These are phyloP conservation scores for Botryobasidium botryosum DNA, from an alignment of 768 basidiomycete species.

Conservation along the genomic window DNA sequence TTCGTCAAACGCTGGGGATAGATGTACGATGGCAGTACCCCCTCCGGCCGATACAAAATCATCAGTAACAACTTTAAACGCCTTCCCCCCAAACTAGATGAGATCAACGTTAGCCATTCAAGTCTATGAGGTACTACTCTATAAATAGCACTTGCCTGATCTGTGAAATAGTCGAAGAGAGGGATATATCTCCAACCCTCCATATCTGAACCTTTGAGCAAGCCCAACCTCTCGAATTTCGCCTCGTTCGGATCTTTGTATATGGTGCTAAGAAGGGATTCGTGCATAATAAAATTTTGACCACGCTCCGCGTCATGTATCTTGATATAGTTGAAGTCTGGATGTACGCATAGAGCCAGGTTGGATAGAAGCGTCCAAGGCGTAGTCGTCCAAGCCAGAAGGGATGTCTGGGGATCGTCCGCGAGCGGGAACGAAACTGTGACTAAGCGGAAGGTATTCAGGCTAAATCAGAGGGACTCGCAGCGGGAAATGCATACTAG, in stretches of 20 bases:
- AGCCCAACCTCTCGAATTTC: conserved; percentile 79
- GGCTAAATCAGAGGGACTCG: neutral
- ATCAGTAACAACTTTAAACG: conserved; percentile 78
- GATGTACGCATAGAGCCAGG: conserved; percentile 87
- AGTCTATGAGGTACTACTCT: neutral
- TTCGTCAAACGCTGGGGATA: conserved; percentile 95
- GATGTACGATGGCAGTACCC: conserved; percentile 97
- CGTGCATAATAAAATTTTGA: conserved; percentile 83
- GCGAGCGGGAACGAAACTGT: conserved; percentile 90
- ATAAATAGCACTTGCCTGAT: conserved; percentile 39
- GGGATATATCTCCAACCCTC: conserved; percentile 93
- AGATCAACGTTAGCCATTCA: conserved; percentile 1
- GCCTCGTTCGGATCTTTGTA: conserved; percentile 98
- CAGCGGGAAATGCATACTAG: conserved; percentile 31
- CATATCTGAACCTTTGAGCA: conserved; percentile 83
- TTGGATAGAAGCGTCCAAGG: conserved; percentile 98
- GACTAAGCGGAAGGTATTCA: conserved; percentile 28
- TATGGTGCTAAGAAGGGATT: conserved; percentile 64
- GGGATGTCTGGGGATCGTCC: conserved; percentile 75
- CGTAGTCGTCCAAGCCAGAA: conserved; percentile 97
- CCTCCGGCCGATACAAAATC: conserved; percentile 85
- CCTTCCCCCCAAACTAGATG: conserved; percentile 72
- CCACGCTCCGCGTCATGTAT: conserved; percentile 80
- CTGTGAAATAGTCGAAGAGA: conserved; percentile 91
- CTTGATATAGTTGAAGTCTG: conserved; percentile 90